These are phyloP conservation scores for Mycena indigotica DNA, from an alignment of 768 basidiomycete genomes.

Conservation along the genomic window DNA sequence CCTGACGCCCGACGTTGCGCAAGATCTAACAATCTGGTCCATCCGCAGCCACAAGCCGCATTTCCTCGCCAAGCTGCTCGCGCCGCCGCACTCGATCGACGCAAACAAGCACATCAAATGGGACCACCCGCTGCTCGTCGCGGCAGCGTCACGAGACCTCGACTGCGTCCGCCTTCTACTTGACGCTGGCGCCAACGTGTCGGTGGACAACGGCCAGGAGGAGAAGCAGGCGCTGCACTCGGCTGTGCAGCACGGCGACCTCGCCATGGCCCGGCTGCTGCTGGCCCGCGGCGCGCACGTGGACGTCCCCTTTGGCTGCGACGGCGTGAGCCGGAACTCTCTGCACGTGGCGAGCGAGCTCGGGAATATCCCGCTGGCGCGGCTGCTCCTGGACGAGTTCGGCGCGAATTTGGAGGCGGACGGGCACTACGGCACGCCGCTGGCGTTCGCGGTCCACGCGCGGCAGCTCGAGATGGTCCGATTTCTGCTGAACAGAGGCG, in stretches of 20 bases:
- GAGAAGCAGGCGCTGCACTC: conserved; percentile 6
- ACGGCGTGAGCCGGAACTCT: not conserved
- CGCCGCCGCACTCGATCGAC: not conserved
- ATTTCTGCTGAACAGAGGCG: not conserved
- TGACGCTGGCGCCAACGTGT: conserved; percentile 1
- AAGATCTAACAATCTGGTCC: not conserved
- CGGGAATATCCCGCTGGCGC: not conserved
- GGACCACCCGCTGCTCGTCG: conserved; percentile 4
- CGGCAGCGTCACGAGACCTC: not conserved
- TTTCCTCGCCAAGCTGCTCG: conserved; percentile 6
- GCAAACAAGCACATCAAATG: not conserved
- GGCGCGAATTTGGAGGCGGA: not conserved
- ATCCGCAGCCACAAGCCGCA: conserved; percentile 3
- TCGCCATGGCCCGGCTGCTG: not conserved
- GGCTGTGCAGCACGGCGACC: not conserved
- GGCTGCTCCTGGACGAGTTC: conserved; percentile 1
- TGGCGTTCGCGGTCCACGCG: conserved; percentile 1
- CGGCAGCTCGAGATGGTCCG: not conserved
- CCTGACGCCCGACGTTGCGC: not conserved
- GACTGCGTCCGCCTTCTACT: not conserved
- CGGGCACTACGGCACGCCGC: conserved; percentile 4
- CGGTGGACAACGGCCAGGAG: not conserved
- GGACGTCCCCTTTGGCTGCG: not conserved
- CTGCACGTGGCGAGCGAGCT: conserved; percentile 3
- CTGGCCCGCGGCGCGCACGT: conserved; percentile 7